A percentile compares a stretch with the other conserved stretches of the same genome.
These are phyloP conservation scores for Rhytidhysteron rufulum DNA, from an alignment of 2,329 filamentous ascomycete genomes.

Conservation along the genomic window DNA sequence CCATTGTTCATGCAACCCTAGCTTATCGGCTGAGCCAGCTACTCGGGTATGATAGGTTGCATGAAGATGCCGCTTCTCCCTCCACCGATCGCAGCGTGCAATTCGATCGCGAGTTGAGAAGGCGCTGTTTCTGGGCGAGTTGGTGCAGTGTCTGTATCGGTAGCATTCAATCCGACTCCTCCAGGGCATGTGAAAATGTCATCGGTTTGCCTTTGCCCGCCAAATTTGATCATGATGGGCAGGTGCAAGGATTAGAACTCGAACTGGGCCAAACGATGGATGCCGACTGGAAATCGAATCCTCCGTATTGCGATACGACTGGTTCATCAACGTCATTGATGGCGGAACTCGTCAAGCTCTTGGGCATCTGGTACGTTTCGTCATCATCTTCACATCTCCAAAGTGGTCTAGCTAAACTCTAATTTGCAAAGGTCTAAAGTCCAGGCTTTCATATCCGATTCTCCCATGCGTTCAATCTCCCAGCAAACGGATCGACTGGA, in stretches of 20 bases:
- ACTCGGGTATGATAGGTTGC: constrained; percentile 4
- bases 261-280: constrained; percentile 1
- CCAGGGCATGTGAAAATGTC: constrained; percentile 3
- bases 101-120: constrained; percentile 5
- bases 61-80: background rate
- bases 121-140: constrained; percentile 3
- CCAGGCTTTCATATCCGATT: constrained; percentile 4
- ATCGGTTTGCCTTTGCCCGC: constrained; percentile 3
- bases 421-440: constrained; percentile 4
- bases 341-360: constrained; percentile 4
- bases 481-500: constrained; percentile 1
- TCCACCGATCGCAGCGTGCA: background rate
- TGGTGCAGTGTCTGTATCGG: constrained; percentile 6
- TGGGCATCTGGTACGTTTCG: constrained; percentile 4
- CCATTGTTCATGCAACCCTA: constrained; percentile 4
- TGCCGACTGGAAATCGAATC: constrained; percentile 4
- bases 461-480: background rate
- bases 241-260: background rate
- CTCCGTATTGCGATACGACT: background rate
- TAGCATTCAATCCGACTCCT: background rate
- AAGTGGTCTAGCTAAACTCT: constrained; percentile 2
- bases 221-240: background rate
- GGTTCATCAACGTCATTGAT: constrained; percentile 3
- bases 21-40: constrained; percentile 4
- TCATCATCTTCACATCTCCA: background rate